Base-by-base conservation (phyloP, 2,329 filamentous ascomycete species). In the Zymoseptoria crescenta region DNA sequence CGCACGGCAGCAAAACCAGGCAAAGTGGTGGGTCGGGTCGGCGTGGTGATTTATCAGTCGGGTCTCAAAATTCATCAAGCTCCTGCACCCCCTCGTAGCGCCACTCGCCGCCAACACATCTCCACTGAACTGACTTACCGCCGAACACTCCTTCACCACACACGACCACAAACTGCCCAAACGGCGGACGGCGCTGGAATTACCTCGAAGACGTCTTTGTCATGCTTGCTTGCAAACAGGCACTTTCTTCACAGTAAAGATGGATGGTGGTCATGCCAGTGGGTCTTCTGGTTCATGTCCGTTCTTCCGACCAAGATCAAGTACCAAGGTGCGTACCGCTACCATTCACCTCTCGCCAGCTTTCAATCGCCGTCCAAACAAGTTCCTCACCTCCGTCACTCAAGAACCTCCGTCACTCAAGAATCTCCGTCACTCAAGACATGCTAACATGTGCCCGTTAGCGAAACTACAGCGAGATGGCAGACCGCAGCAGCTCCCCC, bases 401-500 rank as follows among this genome's bases (percentile, higher is more conserved):
- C 4, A 2, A 9, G 35, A 41, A 41, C n/a, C 19, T 20, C 10
- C 55, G 28, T n/a, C 51, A n/a, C 10, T 16, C 10, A 1, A 9
- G 16, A 9, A n/a, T n/a, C 19, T 20, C 10, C 55, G 28, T n/a
- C 51, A n/a, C 10, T 16, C 10, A 1, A 9, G 16, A 9, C 24
- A 45, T 28, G 13, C 55, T 49, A 21, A 8, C 21, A 20, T 52
- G 21, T 52, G 21, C 29, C 41, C 45, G 16, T 54, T 55, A 67
- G 65, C 57, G 63, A 30, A 64, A 30, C 56, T 67, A 59, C 56
- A 61, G 48, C 30, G 60, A 56, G 49, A 67, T 67, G 65, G 56
- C 60, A 28, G 58, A 57, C 20, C 58, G 63, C 49, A 59, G 57
- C 58, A 54, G 45, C 35, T 63, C 63, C 9, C 62, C 64, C 19